Percentiles rank a stretch among this genome's conserved stretches.
Evolutionary conservation across 1,284 basidiomycete genomes (phyloP).

Genomic region (Boletus sp.): DNA sequence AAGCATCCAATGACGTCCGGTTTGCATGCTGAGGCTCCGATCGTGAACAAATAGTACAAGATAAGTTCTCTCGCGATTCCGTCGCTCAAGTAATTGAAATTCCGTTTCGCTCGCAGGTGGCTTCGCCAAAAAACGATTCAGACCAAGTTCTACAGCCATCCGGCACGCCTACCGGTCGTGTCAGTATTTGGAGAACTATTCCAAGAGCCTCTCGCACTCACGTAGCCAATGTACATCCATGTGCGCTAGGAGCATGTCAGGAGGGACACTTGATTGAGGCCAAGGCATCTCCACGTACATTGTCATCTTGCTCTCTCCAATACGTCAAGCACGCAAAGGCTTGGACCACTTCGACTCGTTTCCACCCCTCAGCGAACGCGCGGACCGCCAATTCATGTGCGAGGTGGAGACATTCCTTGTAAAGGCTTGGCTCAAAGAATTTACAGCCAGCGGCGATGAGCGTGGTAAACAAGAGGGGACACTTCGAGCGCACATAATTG

Average conservation of each 20-base stretch:
- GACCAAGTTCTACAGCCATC: slow-evolving; percentile 77
- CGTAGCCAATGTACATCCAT: slow-evolving; percentile 83
- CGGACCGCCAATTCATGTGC: slow-evolving; percentile 70
- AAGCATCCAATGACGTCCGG: slow-evolving; percentile 81
- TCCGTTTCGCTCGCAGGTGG: slow-evolving; percentile 59
- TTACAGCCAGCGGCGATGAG: slow-evolving; percentile 82
- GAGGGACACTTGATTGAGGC: slow-evolving; percentile 13
- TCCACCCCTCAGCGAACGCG: slow-evolving; percentile 74
- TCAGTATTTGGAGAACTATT: slow-evolving; percentile 7
- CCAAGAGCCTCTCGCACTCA: slow-evolving; percentile 34
- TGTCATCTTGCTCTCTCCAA: slow-evolving; percentile 83
- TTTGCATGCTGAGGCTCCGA: slow-evolving; percentile 78
- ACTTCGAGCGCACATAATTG: slow-evolving; percentile 68
- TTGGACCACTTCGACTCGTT: slow-evolving; percentile 79
- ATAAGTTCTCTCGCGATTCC: slow-evolving; percentile 80
- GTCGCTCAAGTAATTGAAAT: slow-evolving; percentile 64
- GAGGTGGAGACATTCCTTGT: slow-evolving; percentile 64
- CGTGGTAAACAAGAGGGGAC: slow-evolving; percentile 77
- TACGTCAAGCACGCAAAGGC: slow-evolving; percentile 82
- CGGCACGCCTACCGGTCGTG: slow-evolving; percentile 61
- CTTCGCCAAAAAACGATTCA: slow-evolving; percentile 63
- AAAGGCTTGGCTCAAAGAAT: slow-evolving; percentile 73
- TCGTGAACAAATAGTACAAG: slow-evolving; percentile 82
- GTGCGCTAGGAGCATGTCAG: slow-evolving; percentile 52
- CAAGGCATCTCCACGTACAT: slow-evolving; percentile 42